Evolutionary conservation across 805 yeast species (phyloP).

Genomic region (Wickerhamiella hasegawae): DNA sequence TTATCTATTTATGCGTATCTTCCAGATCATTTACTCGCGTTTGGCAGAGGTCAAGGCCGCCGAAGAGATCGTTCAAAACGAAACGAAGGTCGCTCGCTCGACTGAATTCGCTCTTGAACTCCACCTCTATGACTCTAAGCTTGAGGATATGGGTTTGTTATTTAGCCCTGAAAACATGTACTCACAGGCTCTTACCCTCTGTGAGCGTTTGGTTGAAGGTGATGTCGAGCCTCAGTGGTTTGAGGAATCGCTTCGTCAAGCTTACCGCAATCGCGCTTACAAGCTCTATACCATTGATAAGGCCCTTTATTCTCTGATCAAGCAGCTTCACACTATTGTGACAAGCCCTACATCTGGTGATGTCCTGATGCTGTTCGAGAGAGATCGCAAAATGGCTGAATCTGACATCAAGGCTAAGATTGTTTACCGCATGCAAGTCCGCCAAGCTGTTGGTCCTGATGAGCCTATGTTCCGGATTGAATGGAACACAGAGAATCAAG

Average conservation of each 20-base stretch:
- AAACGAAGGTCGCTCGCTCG: constrained; percentile 33
- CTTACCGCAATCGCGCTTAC: constrained; percentile 83
- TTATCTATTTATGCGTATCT: constrained; percentile 76
- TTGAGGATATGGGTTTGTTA: constrained; percentile 65
- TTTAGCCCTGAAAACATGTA: constrained; percentile 36
- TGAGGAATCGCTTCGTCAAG: constrained; percentile 91
- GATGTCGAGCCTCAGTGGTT: constrained; percentile 87
- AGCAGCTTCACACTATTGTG: constrained; percentile 74
- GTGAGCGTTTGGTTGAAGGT: constrained; percentile 70
- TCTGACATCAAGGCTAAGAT: constrained; percentile 82
- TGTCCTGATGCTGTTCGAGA: constrained; percentile 64
- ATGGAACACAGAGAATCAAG: constrained; percentile 36
- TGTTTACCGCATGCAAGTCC: constrained; percentile 72
- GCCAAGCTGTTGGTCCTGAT: constrained; percentile 64
- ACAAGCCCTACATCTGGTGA: constrained; percentile 70
- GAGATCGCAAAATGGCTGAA: constrained; percentile 45
- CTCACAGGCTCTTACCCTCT: constrained; percentile 55
- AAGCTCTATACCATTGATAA: constrained; percentile 86
- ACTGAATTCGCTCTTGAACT: constrained; percentile 70
- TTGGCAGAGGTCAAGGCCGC: constrained; percentile 58
- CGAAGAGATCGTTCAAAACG: constrained; percentile 56
- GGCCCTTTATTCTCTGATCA: constrained; percentile 66
- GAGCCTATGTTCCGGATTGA: constrained; percentile 88
- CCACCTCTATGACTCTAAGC: constrained; percentile 62
- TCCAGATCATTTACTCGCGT: constrained; percentile 69